These are phyloP conservation scores for Kalmanozyma brasiliensis DNA, from an alignment of 1,284 basidiomycete genomes.

Conservation along the genomic window DNA sequence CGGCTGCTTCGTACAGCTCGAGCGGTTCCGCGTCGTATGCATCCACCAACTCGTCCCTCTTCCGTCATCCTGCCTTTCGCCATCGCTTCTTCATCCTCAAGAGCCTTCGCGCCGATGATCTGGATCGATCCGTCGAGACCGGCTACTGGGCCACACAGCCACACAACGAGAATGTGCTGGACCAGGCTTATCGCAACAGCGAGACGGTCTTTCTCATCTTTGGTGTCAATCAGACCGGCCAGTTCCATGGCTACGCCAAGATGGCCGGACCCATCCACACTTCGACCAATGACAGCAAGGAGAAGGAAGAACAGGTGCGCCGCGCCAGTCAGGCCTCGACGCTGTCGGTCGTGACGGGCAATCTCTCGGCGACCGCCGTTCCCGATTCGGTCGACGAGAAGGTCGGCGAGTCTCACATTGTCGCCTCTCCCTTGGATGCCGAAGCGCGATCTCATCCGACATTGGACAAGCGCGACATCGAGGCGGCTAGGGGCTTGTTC, in stretches of 20 bases:
- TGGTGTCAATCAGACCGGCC: constrained; percentile 86
- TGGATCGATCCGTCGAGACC: constrained; percentile 83
- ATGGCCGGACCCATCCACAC: constrained; percentile 63
- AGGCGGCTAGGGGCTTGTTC: constrained; percentile 21
- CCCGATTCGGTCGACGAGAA: constrained; percentile 25
- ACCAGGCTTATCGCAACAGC: constrained; percentile 89
- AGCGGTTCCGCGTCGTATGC: constrained; percentile 56
- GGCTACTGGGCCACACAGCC: constrained; percentile 91
- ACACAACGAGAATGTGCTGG: constrained; percentile 81
- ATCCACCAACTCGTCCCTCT: constrained; percentile 72
- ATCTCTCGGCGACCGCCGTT: constrained; percentile 11
- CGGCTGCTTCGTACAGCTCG: constrained; percentile 42
- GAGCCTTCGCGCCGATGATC: constrained; percentile 77
- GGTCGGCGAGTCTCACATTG: constrained; percentile 3
- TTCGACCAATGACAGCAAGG: constrained; percentile 17
- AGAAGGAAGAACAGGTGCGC: constrained; percentile 35
- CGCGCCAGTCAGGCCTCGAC: constrained; percentile 28
- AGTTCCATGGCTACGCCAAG: constrained; percentile 66
- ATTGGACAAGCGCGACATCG: constrained; percentile 31
- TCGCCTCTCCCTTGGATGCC: constrained; percentile 1
- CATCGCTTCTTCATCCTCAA: constrained; percentile 92
- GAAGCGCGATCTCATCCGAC: constrained; percentile 15
- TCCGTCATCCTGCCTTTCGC: constrained; percentile 81
- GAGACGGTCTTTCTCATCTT: constrained; percentile 88
- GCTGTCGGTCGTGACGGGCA: constrained; percentile 20